Conservation (phyloP, 2,329 filamentous ascomycete genomes). For the Aspergillus fumigatus region DNA sequence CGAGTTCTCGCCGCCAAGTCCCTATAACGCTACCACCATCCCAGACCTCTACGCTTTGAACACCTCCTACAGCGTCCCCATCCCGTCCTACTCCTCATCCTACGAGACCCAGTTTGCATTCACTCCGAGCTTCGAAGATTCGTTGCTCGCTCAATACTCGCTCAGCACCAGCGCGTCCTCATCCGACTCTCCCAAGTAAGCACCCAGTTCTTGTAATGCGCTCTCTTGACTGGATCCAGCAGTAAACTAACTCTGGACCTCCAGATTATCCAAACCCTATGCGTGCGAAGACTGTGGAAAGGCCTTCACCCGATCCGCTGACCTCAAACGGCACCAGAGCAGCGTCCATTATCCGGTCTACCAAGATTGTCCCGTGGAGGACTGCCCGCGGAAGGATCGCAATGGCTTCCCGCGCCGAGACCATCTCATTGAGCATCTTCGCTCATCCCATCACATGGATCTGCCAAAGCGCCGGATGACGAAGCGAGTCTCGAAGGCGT, state of each 20-base stretch:
- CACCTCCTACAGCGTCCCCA: conserved; percentile 1
- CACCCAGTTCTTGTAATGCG: background rate
- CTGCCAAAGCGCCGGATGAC: conserved; percentile 37
- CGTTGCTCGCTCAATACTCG: conserved; percentile 9
- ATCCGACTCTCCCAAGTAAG: conserved; percentile 22
- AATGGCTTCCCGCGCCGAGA: conserved; percentile 54
- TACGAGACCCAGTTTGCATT: conserved; percentile 5
- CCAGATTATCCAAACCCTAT: conserved; percentile 28
- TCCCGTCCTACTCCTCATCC: conserved; percentile 4
- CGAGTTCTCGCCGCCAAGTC: background rate
- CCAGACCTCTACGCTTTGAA: background rate
- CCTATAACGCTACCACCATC: background rate
- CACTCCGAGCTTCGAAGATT: background rate
- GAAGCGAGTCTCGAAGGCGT: conserved; percentile 20
- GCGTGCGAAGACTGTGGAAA: conserved; percentile 32
- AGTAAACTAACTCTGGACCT: background rate
- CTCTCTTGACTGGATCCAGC: background rate
- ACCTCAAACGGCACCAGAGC: conserved; percentile 47
- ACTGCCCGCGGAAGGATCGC: conserved; percentile 43
- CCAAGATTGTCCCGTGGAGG: conserved; percentile 41
- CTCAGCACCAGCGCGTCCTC: conserved; percentile 2
- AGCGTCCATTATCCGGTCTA: conserved; percentile 43
- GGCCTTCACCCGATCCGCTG: conserved; percentile 45
- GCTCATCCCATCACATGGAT: conserved; percentile 51
- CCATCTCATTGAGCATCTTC: conserved; percentile 54